Evolutionary conservation across 345 rosid genomes (phyloP).

Genomic region (Euphorbia peplus): DNA sequence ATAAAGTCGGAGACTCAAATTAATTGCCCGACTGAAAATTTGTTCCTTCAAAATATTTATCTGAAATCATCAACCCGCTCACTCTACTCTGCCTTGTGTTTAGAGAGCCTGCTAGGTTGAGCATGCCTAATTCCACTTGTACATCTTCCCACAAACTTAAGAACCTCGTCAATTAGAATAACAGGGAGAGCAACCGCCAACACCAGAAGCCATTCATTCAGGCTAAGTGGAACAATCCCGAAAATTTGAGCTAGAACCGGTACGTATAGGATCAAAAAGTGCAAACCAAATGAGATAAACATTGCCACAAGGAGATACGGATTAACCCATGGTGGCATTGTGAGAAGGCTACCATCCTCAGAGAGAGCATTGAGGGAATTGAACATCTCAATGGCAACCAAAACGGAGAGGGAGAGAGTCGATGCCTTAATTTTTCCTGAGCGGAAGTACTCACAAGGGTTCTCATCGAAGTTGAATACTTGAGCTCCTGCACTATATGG

Average conservation of each 20-base stretch:
- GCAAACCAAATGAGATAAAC: conserved; percentile 74
- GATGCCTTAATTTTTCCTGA: conserved; percentile 85
- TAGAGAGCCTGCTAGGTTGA: conserved; percentile 27
- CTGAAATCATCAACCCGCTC: not conserved
- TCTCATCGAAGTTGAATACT: conserved; percentile 42
- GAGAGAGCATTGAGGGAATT: conserved; percentile 92
- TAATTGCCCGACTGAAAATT: not conserved
- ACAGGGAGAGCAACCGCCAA: conserved; percentile 80
- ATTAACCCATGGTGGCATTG: conserved; percentile 98
- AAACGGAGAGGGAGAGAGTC: conserved; percentile 79
- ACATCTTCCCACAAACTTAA: conserved; percentile 75
- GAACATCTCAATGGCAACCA: conserved; percentile 98
- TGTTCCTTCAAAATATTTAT: not conserved
- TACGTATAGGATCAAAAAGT: conserved; percentile 79
- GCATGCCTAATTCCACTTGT: conserved; percentile 41
- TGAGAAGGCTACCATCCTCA: conserved; percentile 75
- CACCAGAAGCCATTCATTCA: conserved; percentile 85
- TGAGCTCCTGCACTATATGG: conserved; percentile 78
- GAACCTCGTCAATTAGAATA: conserved; percentile 76
- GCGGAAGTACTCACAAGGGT: conserved; percentile 87
- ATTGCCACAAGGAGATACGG: conserved; percentile 83
- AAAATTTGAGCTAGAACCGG: conserved; percentile 83
- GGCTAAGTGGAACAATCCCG: conserved; percentile 77
- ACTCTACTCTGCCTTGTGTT: conserved; percentile 69
- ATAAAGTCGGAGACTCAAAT: not conserved